Base-by-base conservation (phyloP, 805 yeast genomes). In the Pichia nakasei region DNA sequence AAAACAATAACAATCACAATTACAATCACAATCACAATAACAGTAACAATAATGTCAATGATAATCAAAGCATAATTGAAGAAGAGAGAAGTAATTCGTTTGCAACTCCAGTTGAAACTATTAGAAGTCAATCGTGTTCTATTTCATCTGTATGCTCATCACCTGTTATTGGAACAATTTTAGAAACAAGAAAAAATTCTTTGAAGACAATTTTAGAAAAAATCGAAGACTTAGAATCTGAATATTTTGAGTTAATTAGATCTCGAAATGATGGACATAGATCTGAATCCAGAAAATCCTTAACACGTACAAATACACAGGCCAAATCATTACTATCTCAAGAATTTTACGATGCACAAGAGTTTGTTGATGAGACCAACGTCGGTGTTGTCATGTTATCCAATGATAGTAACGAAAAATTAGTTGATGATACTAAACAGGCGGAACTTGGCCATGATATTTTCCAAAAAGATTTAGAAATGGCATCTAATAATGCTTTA, bases 271-370 rank as follows among this genome's bases (percentile, higher is more conserved):
- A 48, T 33, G 39, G 33, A 2, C 20, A 48, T 8, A 44, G 56
- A 37, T 54, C 59, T 15, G 48, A 54, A 15, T 50, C 63, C 2
- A 48, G 57, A 35, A 47, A 51, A 32, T 45, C 56, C 7, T 46
- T 60, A 20, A 50, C 56, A 4, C 51, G 65, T 38, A 35, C 48
- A 18, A 58, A 60, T 2, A 43, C 56, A 9, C 56, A 58, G 3
- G 52, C 57, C 3, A 54, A 58, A 5, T 66, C 74, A 4, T 55
- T 73, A 3, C 63, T 73, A 20, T 69, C 74, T 4, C 75, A 73
- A 37, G 80, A 76, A 41, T 79, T 70, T 53, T 78, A 61, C 54
- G 95, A 85, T 64, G 95, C 95, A 1, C 71, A 70, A 40, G 91
- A 83, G 36, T 71, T 67, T 49, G 60, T 73, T n/a, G 78, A 70